These are phyloP conservation scores for Euphrasia arctica DNA, from an alignment of 305 asterid species.

Conservation along the genomic window DNA sequence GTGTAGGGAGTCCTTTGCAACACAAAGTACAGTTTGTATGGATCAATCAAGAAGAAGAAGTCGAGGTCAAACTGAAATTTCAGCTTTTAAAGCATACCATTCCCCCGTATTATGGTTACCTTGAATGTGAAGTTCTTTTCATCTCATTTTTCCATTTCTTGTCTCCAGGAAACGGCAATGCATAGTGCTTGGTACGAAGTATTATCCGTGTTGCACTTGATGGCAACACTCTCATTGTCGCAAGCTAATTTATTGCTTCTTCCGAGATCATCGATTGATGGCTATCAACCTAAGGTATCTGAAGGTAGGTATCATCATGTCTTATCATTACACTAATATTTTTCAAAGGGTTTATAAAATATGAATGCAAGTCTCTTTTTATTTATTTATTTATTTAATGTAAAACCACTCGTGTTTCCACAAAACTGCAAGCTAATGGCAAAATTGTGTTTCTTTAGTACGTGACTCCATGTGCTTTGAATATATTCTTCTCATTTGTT, in stretches of 20 bases:
- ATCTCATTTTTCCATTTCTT: constrained; percentile 27
- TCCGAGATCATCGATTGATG: constrained; percentile 87
- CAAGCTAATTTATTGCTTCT: constrained; percentile 94
- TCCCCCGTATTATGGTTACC: constrained; percentile 8
- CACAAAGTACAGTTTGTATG: constrained; percentile 90
- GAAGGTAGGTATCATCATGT: constrained; percentile 60
- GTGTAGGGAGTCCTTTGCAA: constrained; percentile 87
- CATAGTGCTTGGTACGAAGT: constrained; percentile 93
- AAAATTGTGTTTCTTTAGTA: constrained; percentile 6
- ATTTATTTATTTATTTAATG: no score
- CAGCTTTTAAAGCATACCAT: constrained; percentile 16
- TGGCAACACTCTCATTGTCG: constrained; percentile 82
- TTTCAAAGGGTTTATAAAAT: no score
- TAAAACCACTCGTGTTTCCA: no score
- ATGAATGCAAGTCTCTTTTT: no score
- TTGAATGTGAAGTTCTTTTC: constrained; percentile 22
- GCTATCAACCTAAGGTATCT: constrained; percentile 88
- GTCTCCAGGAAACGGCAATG: constrained; percentile 83
- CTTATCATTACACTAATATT: no score
- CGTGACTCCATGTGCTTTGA: constrained; percentile 20
- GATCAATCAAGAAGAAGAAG: constrained; percentile 98
- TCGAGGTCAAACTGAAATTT: constrained; percentile 58
- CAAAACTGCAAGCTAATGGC: no score
- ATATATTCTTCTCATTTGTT: constrained; percentile 19
- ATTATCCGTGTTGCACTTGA: constrained; percentile 89